Percentiles rank a stretch among this genome's conserved stretches.
Evolutionary conservation across 495 filamentous ascomycete genomes (phyloP).

Genomic region (Annulohypoxylon stygium): DNA sequence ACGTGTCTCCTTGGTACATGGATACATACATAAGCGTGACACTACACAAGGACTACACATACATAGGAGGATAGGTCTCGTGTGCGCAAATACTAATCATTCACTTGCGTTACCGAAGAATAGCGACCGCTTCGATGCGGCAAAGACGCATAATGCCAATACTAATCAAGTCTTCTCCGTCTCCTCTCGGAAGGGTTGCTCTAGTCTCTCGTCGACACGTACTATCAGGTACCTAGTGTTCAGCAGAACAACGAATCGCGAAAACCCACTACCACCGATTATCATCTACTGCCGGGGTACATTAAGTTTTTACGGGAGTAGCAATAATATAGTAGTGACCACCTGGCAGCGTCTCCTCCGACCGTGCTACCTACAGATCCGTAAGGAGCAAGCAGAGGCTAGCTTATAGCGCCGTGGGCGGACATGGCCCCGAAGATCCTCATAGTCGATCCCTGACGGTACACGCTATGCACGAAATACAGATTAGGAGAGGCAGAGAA

Average conservation of each 20-base stretch:
- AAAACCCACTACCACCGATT: not conserved
- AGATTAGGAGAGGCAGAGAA: slow-evolving; percentile 32
- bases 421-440: slow-evolving; percentile 33
- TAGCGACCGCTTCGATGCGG: slow-evolving; percentile 14
- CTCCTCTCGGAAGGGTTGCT: not conserved
- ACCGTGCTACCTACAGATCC: slow-evolving; percentile 23
- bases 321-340: slow-evolving; percentile 2
- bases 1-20: slow-evolving; percentile 31
- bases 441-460: slow-evolving; percentile 29
- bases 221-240: not conserved
- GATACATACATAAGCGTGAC: slow-evolving; percentile 14
- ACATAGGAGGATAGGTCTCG: slow-evolving; percentile 19
- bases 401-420: slow-evolving; percentile 26
- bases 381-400: slow-evolving; percentile 17
- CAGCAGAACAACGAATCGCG: not conserved
- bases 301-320: not conserved
- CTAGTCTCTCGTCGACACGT: not conserved
- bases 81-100: slow-evolving; percentile 12
- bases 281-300: not conserved
- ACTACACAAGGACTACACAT: slow-evolving; percentile 9
- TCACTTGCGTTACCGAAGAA: slow-evolving; percentile 15
- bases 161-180: slow-evolving; percentile 5
- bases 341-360: slow-evolving; percentile 18
- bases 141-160: slow-evolving; percentile 20
- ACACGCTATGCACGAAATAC: slow-evolving; percentile 45